phyloP scores from a whole-genome alignment of 2,329 filamentous ascomycete genomes.

The Aspergillus sp. region DNA sequence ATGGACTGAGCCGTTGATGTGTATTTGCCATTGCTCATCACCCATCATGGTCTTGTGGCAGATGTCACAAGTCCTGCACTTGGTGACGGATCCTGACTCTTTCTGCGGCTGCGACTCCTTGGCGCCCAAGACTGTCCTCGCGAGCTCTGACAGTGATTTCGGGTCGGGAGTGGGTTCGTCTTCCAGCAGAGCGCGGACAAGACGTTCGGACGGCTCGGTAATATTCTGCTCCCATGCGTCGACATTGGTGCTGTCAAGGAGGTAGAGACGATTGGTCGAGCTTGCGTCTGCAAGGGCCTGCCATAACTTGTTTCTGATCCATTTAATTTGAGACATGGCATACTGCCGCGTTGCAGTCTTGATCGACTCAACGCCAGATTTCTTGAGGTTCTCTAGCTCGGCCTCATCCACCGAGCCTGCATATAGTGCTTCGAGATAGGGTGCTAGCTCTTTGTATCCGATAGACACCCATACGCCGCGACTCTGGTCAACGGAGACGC shows the following conservation, averaged over 20 bases:
- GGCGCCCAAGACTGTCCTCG: constrained; percentile 58
- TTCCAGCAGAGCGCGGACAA: constrained; percentile 66
- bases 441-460: constrained; percentile 86
- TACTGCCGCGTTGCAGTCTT: constrained; percentile 86
- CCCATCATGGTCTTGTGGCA: constrained; percentile 63
- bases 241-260: constrained; percentile 78
- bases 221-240: constrained; percentile 65
- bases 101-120: constrained; percentile 54
- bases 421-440: constrained; percentile 61
- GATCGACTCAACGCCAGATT: constrained; percentile 68
- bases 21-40: constrained; percentile 59
- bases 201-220: constrained; percentile 60
- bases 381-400: constrained; percentile 59
- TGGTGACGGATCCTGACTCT: constrained; percentile 51
- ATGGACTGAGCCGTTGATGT: constrained; percentile 59
- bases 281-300: constrained; percentile 63
- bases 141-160: constrained; percentile 59
- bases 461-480: constrained; percentile 96
- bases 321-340: constrained; percentile 77
- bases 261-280: constrained; percentile 63
- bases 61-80: constrained; percentile 63
- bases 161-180: constrained; percentile 57
- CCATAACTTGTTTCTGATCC: constrained; percentile 82
- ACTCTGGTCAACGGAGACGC: constrained; percentile 65
- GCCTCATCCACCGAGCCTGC: constrained; percentile 23